Base-by-base conservation (phyloP, 768 basidiomycete genomes). In the Paxillus rubicundulus region DNA sequence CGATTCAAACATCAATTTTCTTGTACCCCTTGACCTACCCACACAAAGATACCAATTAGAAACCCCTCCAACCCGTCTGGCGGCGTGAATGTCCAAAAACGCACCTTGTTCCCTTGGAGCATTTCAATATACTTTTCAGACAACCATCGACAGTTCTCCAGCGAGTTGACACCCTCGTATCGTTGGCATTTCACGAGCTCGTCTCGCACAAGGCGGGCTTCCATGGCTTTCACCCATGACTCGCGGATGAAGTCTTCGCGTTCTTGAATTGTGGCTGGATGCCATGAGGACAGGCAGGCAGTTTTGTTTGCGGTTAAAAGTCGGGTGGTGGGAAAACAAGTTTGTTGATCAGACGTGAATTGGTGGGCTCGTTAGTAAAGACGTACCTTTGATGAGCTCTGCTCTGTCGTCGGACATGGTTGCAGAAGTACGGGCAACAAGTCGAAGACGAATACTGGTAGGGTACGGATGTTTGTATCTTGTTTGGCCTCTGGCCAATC, bases 211-310 rank as follows among this genome's bases (percentile, higher is more conserved):
- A 98, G 77, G 44, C 89, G 84, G 30, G 85, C 83, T 70, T 97
- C 94, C 93, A 98, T 96, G 18, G 90, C 86, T 60, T 85, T 87
- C 30, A 97, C 81, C 95, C 95, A 98, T 46, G 90, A 89, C 74
- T 98, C 94, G 47, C 89, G 84, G 65, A 98, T 76, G 70, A 81
- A 75, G 42, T 82, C 73, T 55, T 96, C 92, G 37, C 89, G 86
- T 60, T 79, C 80, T 61, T 81, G 72, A 46, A 88, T 70, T 66
- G 80, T 82, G 16, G 78, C 89, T 91, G 49, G 10, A 36, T 45
- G 28, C 49, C 30, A 12, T 47, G 12, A 43, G 10, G 46, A 32
- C 47, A 4, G 32, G 36, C 24, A 24, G 24, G 32, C 47, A 24
- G 36, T 45, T 36, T 5, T 14, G 17, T 34, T 48, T 17, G 46